phyloP scores from a whole-genome alignment of 2,329 filamentous ascomycete species.

The Sordariomycetes sp. region DNA sequence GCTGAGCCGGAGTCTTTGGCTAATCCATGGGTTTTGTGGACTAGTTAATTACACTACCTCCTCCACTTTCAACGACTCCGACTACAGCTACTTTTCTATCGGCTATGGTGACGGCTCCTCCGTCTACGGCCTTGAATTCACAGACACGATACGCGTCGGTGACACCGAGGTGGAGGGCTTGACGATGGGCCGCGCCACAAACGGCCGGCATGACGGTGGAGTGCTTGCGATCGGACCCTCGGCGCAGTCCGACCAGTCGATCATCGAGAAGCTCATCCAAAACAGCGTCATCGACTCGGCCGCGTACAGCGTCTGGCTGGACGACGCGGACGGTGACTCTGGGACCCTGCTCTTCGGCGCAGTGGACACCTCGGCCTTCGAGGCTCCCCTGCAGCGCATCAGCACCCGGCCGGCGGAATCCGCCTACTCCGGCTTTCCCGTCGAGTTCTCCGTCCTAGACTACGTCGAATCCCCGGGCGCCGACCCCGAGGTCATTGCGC shows the following conservation, averaged over 20 bases:
- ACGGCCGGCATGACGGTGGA: slow-evolving; percentile 49
- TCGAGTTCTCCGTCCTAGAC: slow-evolving; percentile 34
- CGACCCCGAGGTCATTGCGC: slow-evolving; percentile 35
- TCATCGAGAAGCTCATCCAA: slow-evolving; percentile 40
- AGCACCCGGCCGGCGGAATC: slow-evolving; percentile 41
- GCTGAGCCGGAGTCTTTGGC: slow-evolving; percentile 21
- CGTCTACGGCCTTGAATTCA: slow-evolving; percentile 66
- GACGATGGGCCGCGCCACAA: slow-evolving; percentile 66
- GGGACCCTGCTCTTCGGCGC: slow-evolving; percentile 68
- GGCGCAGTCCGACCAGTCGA: background rate
- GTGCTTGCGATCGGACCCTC: slow-evolving; percentile 68
- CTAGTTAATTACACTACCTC: slow-evolving; percentile 55
- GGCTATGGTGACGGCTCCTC: slow-evolving; percentile 48
- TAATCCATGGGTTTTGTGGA: slow-evolving; percentile 3
- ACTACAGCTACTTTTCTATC: slow-evolving; percentile 73
- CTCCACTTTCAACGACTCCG: slow-evolving; percentile 62
- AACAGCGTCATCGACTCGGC: slow-evolving; percentile 53
- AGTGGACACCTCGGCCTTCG: slow-evolving; percentile 56
- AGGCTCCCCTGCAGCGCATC: slow-evolving; percentile 51
- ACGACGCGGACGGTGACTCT: slow-evolving; percentile 54
- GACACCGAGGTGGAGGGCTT: slow-evolving; percentile 39
- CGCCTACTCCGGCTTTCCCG: slow-evolving; percentile 22
- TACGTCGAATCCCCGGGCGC: slow-evolving; percentile 33
- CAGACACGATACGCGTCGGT: slow-evolving; percentile 58
- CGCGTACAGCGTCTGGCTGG: slow-evolving; percentile 68